Evolutionary conservation across 257 asterid species (phyloP), one percentile per base, ranked within the genome.

Genomic region (Pogostemon cablin): DNA sequence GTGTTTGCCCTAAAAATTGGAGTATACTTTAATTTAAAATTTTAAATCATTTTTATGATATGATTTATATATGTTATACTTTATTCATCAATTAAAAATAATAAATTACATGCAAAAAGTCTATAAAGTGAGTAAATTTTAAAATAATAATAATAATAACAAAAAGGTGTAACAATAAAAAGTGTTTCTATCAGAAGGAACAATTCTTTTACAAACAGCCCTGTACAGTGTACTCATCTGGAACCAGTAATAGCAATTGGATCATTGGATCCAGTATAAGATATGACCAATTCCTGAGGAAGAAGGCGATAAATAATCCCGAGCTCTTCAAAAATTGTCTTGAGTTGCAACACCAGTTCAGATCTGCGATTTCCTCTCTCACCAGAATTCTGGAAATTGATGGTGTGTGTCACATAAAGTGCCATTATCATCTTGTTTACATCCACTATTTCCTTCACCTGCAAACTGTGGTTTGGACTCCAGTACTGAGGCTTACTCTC

Each of bases 401-500:
- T 81, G 1, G 91, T 85, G 17, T 90, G 97, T 1, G 87, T 86
- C 3, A 90, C 87, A 41, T 72, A 71, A 2, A 90, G 82, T 0
- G 67, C 81, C 87, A 90, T 79, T 8, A 76, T 69, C 79, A 90
- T 69, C 80, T 80, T 88, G 93, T 90, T 78, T 74, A 90, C 85
- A 32, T 88, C 89, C 43, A 86, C 88, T 0, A 88, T 90, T 35
- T 85, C 95, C 61, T 58, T 85, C 43, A 90, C 71, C 44, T 38
- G 87, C 68, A 90, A 75, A 17, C 85, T 81, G 78, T 88, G 87
- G 11, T 38, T 70, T 0, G 96, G 86, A 55, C 77, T 80, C 96
- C 96, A 88, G 3, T 78, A 76, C 37, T 81, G 84, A 60, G 96
- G 88, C 77, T 80, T 86, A 78, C 95, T 83, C 80, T 88, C 95